Evolutionary conservation across 257 asterid species (phyloP).

Genomic region (Solanum chmielewskii): DNA sequence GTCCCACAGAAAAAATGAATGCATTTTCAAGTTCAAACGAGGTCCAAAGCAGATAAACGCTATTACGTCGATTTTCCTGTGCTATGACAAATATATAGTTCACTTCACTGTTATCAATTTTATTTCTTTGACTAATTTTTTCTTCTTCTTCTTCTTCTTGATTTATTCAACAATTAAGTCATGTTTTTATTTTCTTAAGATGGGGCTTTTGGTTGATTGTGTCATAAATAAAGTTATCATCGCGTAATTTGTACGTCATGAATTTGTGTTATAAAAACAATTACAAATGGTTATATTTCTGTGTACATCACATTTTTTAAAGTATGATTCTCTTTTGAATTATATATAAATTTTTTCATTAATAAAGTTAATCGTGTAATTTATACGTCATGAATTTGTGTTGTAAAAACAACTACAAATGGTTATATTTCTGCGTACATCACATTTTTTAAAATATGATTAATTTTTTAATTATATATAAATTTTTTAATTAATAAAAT

Average conservation of each 20-base stretch:
- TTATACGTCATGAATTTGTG: neutral
- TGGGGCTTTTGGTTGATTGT: neutral
- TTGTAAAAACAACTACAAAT: neutral
- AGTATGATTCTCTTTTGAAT: neutral
- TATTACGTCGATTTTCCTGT: too few species aligned
- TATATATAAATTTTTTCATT: neutral
- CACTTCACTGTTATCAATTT: neutral
- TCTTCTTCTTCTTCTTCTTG: too few species aligned
- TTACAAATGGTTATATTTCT: rapidly evolving
- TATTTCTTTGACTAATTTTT: neutral
- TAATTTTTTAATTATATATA: neutral
- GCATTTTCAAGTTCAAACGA: too few species aligned
- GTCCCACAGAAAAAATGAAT: too few species aligned
- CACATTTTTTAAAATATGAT: neutral
- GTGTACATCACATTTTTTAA: neutral
- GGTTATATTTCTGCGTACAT: neutral
- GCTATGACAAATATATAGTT: neutral
- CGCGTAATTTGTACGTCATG: neutral
- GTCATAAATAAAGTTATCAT: neutral
- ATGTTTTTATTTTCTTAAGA: neutral
- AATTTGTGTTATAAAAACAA: neutral
- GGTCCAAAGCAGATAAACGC: too few species aligned
- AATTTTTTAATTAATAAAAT: neutral
- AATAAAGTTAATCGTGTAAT: neutral
- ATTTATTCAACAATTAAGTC: neutral